A percentile compares a stretch with the other conserved stretches of the same genome.
These are phyloP conservation scores for Geopyxis carbonaria DNA, from an alignment of 495 filamentous ascomycete genomes.

Conservation along the genomic window DNA sequence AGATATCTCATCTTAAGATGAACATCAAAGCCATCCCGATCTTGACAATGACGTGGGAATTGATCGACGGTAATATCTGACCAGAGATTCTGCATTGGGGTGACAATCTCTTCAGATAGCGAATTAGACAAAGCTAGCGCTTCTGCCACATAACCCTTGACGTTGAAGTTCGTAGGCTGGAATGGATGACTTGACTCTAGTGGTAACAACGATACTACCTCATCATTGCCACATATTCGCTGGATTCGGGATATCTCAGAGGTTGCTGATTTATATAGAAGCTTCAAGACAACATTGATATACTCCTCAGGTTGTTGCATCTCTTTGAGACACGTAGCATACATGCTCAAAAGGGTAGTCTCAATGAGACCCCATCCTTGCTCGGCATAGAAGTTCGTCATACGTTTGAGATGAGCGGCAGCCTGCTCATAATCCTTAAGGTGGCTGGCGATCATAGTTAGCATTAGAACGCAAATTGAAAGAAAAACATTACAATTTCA, in stretches of 20 bases:
- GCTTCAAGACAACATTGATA: conserved; percentile 51
- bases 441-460: conserved; percentile 28
- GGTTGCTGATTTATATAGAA: conserved; percentile 56
- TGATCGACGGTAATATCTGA: conserved; percentile 50
- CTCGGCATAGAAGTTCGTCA: conserved; percentile 66
- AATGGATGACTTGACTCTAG: conserved; percentile 5
- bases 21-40: conserved; percentile 63
- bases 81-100: conserved; percentile 59
- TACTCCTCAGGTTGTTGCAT: conserved; percentile 65
- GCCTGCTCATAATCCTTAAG: conserved; percentile 55
- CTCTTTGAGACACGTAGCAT: conserved; percentile 65
- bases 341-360: conserved; percentile 66
- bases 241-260: conserved; percentile 34
- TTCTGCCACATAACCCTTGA: conserved; percentile 45
- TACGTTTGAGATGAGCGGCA: conserved; percentile 60
- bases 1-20: conserved; percentile 53
- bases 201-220: conserved; percentile 15
- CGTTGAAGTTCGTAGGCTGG: conserved; percentile 25
- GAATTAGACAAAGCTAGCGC: conserved; percentile 44
- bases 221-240: conserved; percentile 24
- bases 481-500: conserved; percentile 43
- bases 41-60: conserved; percentile 48
- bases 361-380: conserved; percentile 67
- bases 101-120: conserved; percentile 45
- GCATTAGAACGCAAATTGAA: background rate